Base-by-base conservation (phyloP, 2,329 filamentous ascomycete genomes). In the Bipolaris oryzae region DNA sequence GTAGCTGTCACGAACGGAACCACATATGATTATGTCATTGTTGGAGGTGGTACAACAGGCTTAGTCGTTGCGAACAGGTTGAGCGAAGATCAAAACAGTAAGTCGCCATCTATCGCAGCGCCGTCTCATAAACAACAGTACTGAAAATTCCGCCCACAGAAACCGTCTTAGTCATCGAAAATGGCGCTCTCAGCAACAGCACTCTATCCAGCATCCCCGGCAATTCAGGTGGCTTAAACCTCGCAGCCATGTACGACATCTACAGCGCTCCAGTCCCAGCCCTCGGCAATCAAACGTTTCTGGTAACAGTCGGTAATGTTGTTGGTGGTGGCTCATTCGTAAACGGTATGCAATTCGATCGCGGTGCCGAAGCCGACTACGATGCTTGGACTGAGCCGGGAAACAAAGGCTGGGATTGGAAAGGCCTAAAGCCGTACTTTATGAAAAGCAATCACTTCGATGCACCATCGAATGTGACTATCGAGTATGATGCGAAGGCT, bases 261-360 rank as follows among this genome's bases (percentile, higher is more conserved):
- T 50, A 51, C 16, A 61, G 57, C 35, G 60, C 59, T 4, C 62
- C 67, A 6, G 57, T 62, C 20, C 43, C 50, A 5, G 49, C 45
- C 11, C 61, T 75, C 31, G 62, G 60, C 25, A 67, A 71, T 48
- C 46, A 48, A 37, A 60, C 60, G 0, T 64, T 56, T 45, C 21
- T 33, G 10, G 64, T 58, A n/a, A 41, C 50, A 2, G 54, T 67
- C 11, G 64, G 62, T 4, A 60, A 57, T 37, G 69, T 69, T 1
- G 71, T 76, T 1, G 74, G 75, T 11, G 75, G 75, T 5, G 68
- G 74, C 20, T 66, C 63, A 1, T 64, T 63, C 0, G 64, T 75
- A 37, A 76, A 76, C 58, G 71, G 72, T 11, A 72, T 77, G 71
- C 56, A 63, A 13, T 75, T 71, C 31, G 68, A 73, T 37, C 63